Evolutionary conservation across 371 early-diverging fungal species (phyloP).

Genomic region (Mortierella sp.): DNA sequence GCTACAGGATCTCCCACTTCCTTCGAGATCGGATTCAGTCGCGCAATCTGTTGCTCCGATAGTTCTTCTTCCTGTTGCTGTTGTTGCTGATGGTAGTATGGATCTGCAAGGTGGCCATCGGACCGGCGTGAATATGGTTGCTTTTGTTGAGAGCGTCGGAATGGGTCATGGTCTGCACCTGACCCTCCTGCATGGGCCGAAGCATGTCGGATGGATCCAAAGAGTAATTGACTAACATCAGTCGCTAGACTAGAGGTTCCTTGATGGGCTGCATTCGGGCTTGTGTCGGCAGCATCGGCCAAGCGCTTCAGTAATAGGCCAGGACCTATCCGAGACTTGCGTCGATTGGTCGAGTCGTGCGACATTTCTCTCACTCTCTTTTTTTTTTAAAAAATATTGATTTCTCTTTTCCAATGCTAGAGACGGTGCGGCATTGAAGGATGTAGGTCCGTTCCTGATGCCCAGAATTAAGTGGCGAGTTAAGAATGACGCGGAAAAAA

Average conservation of each 20-base stretch:
- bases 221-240: constrained; percentile 15
- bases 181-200: constrained; percentile 1
- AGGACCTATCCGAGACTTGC: constrained; percentile 47
- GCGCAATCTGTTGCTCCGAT: constrained; percentile 8
- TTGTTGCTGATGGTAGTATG: not conserved
- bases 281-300: constrained; percentile 13
- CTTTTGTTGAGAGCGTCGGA: constrained; percentile 37
- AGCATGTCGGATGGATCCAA: constrained; percentile 29
- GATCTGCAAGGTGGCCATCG: not conserved
- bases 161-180: constrained; percentile 8
- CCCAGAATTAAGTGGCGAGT: no score
- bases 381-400: not conserved
- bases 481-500: no score
- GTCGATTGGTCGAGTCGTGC: constrained; percentile 26
- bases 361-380: no score
- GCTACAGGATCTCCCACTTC: constrained; percentile 32
- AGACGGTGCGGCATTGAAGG: no score
- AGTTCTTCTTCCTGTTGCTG: constrained; percentile 1
- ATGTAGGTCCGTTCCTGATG: no score
- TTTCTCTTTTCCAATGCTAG: no score
- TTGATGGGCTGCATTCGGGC: no score
- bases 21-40: constrained; percentile 20
- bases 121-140: constrained; percentile 2
- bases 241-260: constrained; percentile 4
- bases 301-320: constrained; percentile 22